Conservation (phyloP, 768 basidiomycete genomes). For the Strobilomyces confusus region DNA sequence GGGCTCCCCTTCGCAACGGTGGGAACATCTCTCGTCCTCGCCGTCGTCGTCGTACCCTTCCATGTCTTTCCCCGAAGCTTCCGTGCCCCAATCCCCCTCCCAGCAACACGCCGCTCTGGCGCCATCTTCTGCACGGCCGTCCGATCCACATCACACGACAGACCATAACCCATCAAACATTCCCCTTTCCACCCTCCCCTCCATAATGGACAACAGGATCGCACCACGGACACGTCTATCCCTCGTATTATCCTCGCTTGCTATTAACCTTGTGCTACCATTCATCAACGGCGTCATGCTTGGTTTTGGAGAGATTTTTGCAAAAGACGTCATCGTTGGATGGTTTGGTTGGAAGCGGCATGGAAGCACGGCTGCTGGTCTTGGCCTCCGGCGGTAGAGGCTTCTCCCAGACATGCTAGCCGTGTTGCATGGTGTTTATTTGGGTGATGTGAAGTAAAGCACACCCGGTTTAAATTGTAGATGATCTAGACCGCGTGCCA, state of each 20-base stretch:
- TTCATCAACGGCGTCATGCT: constrained; percentile 96
- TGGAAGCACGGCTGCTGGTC: constrained; percentile 21
- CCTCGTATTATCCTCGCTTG: constrained; percentile 68
- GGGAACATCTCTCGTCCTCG: constrained; percentile 69
- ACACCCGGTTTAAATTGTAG: not conserved
- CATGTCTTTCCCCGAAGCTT: constrained; percentile 65
- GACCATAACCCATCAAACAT: constrained; percentile 24
- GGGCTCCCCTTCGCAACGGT: constrained; percentile 48
- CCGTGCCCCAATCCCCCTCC: constrained; percentile 46
- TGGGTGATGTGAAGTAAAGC: not conserved
- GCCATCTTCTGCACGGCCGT: constrained; percentile 4
- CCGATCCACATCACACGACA: constrained; percentile 21
- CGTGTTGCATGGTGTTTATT: not conserved
- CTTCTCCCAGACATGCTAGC: not conserved
- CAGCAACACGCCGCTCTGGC: constrained; percentile 22
- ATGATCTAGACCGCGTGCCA: not conserved
- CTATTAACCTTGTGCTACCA: constrained; percentile 81
- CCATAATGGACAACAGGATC: constrained; percentile 67
- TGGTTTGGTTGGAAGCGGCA: constrained; percentile 44
- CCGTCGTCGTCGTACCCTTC: constrained; percentile 72
- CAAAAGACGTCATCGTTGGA: constrained; percentile 64
- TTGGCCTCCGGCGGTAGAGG: constrained; percentile 26
- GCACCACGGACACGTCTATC: constrained; percentile 62
- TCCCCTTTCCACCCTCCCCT: constrained; percentile 51
- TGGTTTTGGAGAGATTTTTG: constrained; percentile 94